Evolutionary conservation across 305 asterid genomes (phyloP).

Genomic region (Plantago lanceolata): DNA sequence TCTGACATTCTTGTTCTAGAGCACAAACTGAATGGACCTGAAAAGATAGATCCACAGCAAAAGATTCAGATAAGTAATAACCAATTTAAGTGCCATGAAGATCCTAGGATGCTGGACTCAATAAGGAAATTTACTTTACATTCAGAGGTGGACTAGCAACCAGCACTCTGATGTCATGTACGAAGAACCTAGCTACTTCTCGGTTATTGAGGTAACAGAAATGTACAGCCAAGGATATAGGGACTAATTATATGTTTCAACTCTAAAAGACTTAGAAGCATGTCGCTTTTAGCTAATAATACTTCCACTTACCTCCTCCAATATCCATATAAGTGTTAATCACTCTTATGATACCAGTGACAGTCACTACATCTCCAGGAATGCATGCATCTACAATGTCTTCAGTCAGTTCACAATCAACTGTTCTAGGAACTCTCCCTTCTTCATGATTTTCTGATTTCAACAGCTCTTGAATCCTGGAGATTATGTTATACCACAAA

Average conservation of each 20-base stretch:
- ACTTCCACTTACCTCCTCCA: slow-evolving; percentile 78
- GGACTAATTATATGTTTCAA: not conserved
- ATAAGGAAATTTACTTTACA: slow-evolving; percentile 2
- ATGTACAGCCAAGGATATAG: not conserved
- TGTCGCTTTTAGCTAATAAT: slow-evolving; percentile 10
- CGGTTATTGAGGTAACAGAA: slow-evolving; percentile 6
- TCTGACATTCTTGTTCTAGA: slow-evolving; percentile 4
- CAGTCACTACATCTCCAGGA: slow-evolving; percentile 95
- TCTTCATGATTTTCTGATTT: slow-evolving; percentile 93
- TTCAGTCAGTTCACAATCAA: slow-evolving; percentile 90
- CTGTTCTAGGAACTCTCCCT: slow-evolving; percentile 93
- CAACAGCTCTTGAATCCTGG: slow-evolving; percentile 86
- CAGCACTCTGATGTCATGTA: slow-evolving; percentile 12
- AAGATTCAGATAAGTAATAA: slow-evolving; percentile 8
- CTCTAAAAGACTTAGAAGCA: slow-evolving; percentile 1
- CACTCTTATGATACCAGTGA: slow-evolving; percentile 81
- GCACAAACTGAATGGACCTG: slow-evolving; percentile 10
- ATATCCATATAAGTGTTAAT: slow-evolving; percentile 96
- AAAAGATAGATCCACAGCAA: slow-evolving; percentile 8
- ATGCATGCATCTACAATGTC: slow-evolving; percentile 97
- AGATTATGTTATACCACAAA: slow-evolving; percentile 18
- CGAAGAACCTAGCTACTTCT: slow-evolving; percentile 1
- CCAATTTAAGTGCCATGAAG: not conserved
- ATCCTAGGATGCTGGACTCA: slow-evolving; percentile 11
- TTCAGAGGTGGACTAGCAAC: slow-evolving; percentile 8